Evolutionary conservation across 257 asterid species (phyloP).

Genomic region (Petrea volubilis): DNA sequence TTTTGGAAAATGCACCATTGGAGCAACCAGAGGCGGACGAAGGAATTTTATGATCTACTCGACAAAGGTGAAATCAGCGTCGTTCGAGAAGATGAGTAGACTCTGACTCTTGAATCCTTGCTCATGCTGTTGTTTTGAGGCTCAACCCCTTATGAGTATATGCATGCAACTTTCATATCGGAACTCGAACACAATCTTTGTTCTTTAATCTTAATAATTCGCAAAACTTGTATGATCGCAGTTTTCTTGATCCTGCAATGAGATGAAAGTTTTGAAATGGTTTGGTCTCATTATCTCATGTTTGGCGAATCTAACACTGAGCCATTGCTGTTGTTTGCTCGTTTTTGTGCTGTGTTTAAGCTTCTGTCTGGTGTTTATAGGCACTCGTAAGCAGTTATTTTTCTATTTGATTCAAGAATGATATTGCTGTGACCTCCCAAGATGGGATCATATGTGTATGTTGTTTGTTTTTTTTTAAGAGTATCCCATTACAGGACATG

Average conservation of each 20-base stretch:
- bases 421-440: neutral
- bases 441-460: neutral
- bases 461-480: neutral
- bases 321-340: neutral
- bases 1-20: conserved; percentile 74
- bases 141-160: neutral
- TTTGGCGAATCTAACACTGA: too few relatives aligned
- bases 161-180: neutral
- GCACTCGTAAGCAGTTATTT: neutral
- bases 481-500: neutral
- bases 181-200: neutral
- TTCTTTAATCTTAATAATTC: neutral
- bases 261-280: neutral
- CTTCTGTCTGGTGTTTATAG: neutral
- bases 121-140: neutral
- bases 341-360: neutral
- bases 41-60: conserved; percentile 60
- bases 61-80: conserved; percentile 60
- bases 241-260: neutral
- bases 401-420: neutral
- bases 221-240: neutral
- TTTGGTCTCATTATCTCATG: neutral
- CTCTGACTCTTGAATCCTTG: neutral
- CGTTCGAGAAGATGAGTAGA: conserved; percentile 54
- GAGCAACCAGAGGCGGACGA: conserved; percentile 51